These are phyloP conservation scores for Eimeria necatrix DNA, from an alignment of 169 alveolate species.

Conservation along the genomic window DNA sequence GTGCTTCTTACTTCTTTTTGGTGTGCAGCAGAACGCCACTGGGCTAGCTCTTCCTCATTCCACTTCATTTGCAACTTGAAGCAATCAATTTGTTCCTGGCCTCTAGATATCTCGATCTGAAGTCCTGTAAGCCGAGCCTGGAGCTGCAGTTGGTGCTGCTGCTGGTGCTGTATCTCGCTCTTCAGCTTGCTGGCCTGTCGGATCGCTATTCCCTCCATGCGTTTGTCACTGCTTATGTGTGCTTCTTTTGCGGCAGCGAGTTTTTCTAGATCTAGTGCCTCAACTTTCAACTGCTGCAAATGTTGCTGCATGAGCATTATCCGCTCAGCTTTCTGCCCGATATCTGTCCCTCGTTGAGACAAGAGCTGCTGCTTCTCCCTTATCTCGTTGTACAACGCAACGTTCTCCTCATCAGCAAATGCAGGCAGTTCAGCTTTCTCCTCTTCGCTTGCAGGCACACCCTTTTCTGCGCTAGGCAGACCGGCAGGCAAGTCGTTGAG, in stretches of 20 bases:
- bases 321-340: constrained; percentile 73
- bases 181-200: constrained; percentile 91
- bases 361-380: neutral
- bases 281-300: constrained; percentile 89
- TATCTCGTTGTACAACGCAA: constrained; percentile 38
- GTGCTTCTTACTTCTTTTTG: constrained; percentile 90
- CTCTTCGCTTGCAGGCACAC: neutral
- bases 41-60: constrained; percentile 96
- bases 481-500: neutral
- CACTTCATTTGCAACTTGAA: constrained; percentile 95
- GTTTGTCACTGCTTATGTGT: constrained; percentile 95
- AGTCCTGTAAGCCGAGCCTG: constrained; percentile 86
- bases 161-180: constrained; percentile 90
- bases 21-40: constrained; percentile 97
- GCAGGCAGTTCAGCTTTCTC: constrained; percentile 76
- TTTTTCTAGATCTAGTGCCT: constrained; percentile 92
- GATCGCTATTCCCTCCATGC: constrained; percentile 89
- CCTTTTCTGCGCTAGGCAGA: neutral
- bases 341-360: constrained; percentile 32
- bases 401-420: constrained; percentile 74
- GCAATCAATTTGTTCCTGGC: constrained; percentile 95
- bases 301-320: constrained; percentile 61
- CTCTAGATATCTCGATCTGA: constrained; percentile 92
- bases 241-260: constrained; percentile 92
- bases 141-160: constrained; percentile 88